Base-by-base conservation (phyloP, 2,329 filamentous ascomycete species). In the Ceratocystiopsis minuta region DNA sequence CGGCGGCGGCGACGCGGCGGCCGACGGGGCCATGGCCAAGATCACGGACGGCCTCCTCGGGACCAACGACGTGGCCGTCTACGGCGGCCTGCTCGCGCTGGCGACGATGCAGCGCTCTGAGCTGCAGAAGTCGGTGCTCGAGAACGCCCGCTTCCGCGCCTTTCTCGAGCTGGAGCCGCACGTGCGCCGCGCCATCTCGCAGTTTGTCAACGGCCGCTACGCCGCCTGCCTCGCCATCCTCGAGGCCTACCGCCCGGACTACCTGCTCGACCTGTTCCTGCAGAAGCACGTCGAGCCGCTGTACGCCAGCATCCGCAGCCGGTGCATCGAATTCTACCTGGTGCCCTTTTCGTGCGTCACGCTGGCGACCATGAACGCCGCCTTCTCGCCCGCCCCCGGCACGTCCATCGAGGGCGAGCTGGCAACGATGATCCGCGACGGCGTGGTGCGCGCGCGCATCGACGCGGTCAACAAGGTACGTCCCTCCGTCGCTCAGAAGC, bases 101-200 rank as follows among this genome's bases (percentile, higher is more conserved):
- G 88, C 88, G 20, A 86, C 84, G 2, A 92, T 96, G 81, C 72
- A 82, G 45, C 75, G 90, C 38, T 65, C 68, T 9, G 76, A 84
- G 46, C 67, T 98, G 17, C 80, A 90, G 56, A 63, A 61, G 6
- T 66, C 67, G 7, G 85, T 96, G 3, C 71, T 98, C 0, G 83
- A 90, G 34, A 93, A 85, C 54, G 64, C 65, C 32, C 66, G 69
- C 12, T 98, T 98, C 63, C 80, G 90, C 41, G 75, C 72, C 37
- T 94, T 90, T 55, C 71, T 98, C 14, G 90, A 96, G 57, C 70
- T 92, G 1, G 90, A 96, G 59, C 86, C 88, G 4, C 88, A 96
- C 53, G 81, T 98, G 47, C 82, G 90, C 48, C 87, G 87, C 45
- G 88, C 90, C 13, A 81, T 98, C 51, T 75, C 74, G 9, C 78